A percentile compares a stretch with the other conserved stretches of the same genome.
Conservation (phyloP, 2,329 filamentous ascomycete species). For the Dactylellina cionopaga region DNA sequence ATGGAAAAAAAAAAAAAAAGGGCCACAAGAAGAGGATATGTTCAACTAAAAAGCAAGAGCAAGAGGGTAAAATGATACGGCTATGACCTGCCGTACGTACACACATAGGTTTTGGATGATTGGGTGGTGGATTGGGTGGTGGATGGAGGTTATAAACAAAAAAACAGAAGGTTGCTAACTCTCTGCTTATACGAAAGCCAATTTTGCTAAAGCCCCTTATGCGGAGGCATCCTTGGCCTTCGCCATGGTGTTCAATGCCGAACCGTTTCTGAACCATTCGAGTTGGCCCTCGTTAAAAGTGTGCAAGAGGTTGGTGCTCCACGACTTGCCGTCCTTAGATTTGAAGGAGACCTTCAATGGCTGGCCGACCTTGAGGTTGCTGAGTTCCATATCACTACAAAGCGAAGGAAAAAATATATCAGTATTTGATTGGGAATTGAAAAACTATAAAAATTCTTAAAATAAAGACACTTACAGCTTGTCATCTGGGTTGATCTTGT, state of each 20-base stretch:
- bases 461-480: constrained; percentile 68
- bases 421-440: background rate
- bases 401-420: constrained; percentile 6
- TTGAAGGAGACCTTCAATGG: constrained; percentile 91
- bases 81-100: constrained; percentile 33
- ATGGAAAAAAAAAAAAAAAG: constrained; percentile 15
- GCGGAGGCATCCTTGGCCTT: constrained; percentile 45
- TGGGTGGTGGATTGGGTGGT: no score
- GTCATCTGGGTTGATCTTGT: constrained; percentile 93
- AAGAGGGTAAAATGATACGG: constrained; percentile 1
- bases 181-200: background rate
- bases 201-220: no score
- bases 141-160: no score
- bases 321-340: constrained; percentile 83
- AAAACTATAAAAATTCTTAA: constrained; percentile 50
- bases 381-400: constrained; percentile 81
- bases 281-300: constrained; percentile 99
- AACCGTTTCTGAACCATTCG: constrained; percentile 99
- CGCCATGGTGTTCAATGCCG: constrained; percentile 76
- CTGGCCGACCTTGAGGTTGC: constrained; percentile 89
- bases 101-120: constrained; percentile 6
- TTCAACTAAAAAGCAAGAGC: constrained; percentile 32
- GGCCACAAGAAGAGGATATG: background rate
- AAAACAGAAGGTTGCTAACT: background rate
- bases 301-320: constrained; percentile 85